A percentile compares a stretch with the other conserved stretches of the same genome.
Conservation (phyloP, 2,329 filamentous ascomycete species). For the Alternaria sp. region DNA sequence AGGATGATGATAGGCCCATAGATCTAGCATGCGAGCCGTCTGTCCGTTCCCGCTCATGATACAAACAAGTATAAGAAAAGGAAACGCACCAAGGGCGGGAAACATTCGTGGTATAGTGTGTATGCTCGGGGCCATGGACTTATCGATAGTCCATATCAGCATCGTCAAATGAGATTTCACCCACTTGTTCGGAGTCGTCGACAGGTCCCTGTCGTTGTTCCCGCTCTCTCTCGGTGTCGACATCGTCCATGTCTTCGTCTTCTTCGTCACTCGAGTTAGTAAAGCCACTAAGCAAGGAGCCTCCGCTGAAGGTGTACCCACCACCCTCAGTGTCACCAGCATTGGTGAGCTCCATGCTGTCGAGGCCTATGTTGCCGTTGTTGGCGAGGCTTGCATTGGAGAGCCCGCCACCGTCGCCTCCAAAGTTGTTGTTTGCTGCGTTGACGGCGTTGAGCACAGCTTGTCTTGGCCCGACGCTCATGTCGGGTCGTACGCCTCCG, state of each 20-base stretch:
- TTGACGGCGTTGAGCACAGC: conserved; percentile 68
- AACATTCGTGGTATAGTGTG: conserved; percentile 38
- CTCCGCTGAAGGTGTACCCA: conserved; percentile 75
- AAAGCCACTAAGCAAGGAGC: conserved; percentile 84
- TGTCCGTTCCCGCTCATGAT: conserved; percentile 11
- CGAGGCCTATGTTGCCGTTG: conserved; percentile 59
- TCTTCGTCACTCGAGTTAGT: conserved; percentile 95
- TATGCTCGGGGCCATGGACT: conserved; percentile 37
- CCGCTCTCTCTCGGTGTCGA: conserved; percentile 70
- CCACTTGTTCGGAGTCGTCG: conserved; percentile 68
- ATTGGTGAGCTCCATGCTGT: conserved; percentile 70
- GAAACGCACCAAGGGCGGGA: conserved; percentile 49
- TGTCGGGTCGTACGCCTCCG: conserved; percentile 90
- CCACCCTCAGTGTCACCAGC: conserved; percentile 71
- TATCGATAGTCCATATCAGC: conserved; percentile 66
- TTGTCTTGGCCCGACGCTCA: conserved; percentile 79
- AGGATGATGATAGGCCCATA: conserved; percentile 16
- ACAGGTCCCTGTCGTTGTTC: conserved; percentile 52
- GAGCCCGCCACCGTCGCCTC: conserved; percentile 56
- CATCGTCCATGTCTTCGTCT: conserved; percentile 90
- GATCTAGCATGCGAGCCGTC: conserved; percentile 10
- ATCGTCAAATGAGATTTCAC: conserved; percentile 68
- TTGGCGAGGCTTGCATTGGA: conserved; percentile 83
- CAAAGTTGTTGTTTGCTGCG: conserved; percentile 63
- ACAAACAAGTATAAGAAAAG: conserved; percentile 24